phyloP scores from a whole-genome alignment of 495 filamentous ascomycete genomes.

The Aspergillus sparsus region DNA sequence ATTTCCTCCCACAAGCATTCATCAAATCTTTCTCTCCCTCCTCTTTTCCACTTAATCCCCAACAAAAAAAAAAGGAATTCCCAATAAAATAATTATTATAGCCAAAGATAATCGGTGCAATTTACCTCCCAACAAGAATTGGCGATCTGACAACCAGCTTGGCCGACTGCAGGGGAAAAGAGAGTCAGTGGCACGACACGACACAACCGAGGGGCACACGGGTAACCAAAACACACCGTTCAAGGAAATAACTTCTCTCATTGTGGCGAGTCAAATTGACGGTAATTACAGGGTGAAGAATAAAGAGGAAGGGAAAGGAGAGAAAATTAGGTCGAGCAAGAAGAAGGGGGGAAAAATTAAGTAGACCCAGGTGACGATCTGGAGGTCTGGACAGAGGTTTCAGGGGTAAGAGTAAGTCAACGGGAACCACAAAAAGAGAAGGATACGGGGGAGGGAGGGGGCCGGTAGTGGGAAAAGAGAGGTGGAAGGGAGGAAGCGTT shows the following conservation, averaged over 20 bases:
- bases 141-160: slow-evolving; percentile 99
- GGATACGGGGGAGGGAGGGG: slow-evolving; percentile 19
- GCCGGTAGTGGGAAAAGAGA: slow-evolving; percentile 17
- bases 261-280: slow-evolving; percentile 53
- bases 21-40: background rate
- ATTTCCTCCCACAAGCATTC: background rate
- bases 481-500: slow-evolving; percentile 15
- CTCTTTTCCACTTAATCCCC: background rate
- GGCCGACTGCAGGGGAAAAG: slow-evolving; percentile 69
- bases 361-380: slow-evolving; percentile 26
- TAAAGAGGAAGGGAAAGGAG: slow-evolving; percentile 15
- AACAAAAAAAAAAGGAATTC: background rate
- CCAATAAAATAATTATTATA: too few species aligned
- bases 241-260: slow-evolving; percentile 99
- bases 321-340: slow-evolving; percentile 15
- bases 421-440: slow-evolving; percentile 37
- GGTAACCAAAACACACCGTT: slow-evolving; percentile 71
- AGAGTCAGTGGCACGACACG: slow-evolving; percentile 27
- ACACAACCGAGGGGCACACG: slow-evolving; percentile 15
- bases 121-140: slow-evolving; percentile 99
- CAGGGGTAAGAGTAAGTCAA: slow-evolving; percentile 37
- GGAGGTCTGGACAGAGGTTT: slow-evolving; percentile 34
- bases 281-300: slow-evolving; percentile 19
- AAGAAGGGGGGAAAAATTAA: slow-evolving; percentile 25
- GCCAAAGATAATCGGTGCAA: slow-evolving; percentile 1